Evolutionary conservation across 441 rosid genomes (phyloP), one percentile per base, ranked within the genome.

Genomic region (Gossypium lobatum): DNA sequence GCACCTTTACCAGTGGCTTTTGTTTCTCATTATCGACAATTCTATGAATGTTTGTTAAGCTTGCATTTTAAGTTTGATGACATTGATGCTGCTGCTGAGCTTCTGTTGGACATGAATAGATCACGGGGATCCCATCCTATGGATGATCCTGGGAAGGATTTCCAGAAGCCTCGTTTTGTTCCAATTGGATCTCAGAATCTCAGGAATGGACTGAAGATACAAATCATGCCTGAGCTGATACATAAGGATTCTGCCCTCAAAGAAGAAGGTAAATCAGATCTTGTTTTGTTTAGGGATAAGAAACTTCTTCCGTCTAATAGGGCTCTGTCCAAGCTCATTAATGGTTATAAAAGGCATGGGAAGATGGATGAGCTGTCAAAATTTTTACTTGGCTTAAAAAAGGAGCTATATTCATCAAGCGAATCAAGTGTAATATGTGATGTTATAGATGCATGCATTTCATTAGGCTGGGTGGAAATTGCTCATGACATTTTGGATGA

Each of bases 401-500:
- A 76, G 72, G 81, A 71, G 66, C 73, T 64, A 21, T 14, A 10
- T 28, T 67, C 75, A 3, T 55, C 57, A 0, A 81, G 75, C 39
- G 77, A 80, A 69, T 77, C 79, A 31, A 68, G 25, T 25, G 62
- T 92, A 73, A 86, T 87, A 74, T 82, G 71, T n/a, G 84, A 84
- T 46, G 88, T 89, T 6, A 73, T 92, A 75, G 82, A 81, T 73
- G 91, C 89, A 59, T 89, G 87, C 81, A 80, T 92, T 74, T 73
- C 6, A 57, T 28, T 83, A 70, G 91, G 88, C 78, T 92, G 96
- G 96, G 80, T 82, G 78, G 93, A 89, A 73, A 80, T 88, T 76
- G 96, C 95, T 74, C 96, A 90, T 76, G 97, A 93, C 81, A 86
- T 92, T 76, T 84, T 92, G 83, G 98, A 92, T 80, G 96, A 88